Evolutionary conservation across 2,329 filamentous ascomycete genomes (phyloP).

Genomic region (Aureobasidium sp.): DNA sequence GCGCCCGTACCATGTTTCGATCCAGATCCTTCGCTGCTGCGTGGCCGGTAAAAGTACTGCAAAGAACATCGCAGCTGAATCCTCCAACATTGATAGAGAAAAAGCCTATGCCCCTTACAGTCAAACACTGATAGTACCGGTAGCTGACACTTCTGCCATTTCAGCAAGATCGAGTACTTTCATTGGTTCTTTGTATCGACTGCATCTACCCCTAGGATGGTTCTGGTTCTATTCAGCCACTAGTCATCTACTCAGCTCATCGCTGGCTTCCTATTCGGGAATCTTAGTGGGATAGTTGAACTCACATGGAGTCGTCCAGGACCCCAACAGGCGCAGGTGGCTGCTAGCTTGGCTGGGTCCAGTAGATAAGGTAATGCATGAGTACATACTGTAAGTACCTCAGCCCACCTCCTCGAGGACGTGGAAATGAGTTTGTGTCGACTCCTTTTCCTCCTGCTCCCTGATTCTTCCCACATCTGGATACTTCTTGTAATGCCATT

Average conservation of each 20-base stretch:
- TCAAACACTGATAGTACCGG: neutral
- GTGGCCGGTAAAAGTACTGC: neutral
- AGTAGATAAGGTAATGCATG: neutral
- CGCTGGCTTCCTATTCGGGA: neutral
- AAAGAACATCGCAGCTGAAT: neutral
- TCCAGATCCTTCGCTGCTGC: neutral
- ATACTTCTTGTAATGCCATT: neutral
- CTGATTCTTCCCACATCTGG: neutral
- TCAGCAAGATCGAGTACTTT: neutral
- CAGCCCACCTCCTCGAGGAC: neutral
- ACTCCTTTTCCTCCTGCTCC: neutral
- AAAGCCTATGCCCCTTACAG: neutral
- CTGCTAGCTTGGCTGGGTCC: neutral
- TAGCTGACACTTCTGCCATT: neutral
- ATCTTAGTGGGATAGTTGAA: too few species aligned
- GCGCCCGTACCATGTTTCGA: neutral
- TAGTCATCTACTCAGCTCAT: neutral
- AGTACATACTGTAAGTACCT: neutral
- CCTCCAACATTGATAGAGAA: neutral
- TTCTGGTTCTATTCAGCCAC: neutral
- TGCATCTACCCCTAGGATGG: neutral
- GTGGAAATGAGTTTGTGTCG: neutral
- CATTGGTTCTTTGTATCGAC: neutral
- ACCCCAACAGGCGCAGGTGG: neutral
- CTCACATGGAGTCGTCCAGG: neutral